phyloP scores from a whole-genome alignment of 805 yeast species.

The Starmera caribaea region DNA sequence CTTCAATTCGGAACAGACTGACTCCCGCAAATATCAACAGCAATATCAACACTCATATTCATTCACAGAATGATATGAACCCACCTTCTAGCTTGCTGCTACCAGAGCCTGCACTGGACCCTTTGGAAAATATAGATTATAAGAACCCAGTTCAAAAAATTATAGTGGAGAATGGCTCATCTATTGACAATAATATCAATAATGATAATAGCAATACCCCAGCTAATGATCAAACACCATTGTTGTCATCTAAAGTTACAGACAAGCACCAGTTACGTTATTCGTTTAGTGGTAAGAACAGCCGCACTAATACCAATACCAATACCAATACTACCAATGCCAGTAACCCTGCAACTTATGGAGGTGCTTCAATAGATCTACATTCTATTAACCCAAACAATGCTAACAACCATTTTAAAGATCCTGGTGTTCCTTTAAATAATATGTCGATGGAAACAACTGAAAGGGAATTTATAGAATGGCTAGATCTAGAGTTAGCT shows the following conservation, averaged over 20 bases:
- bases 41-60: not conserved
- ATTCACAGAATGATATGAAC: constrained; percentile 1
- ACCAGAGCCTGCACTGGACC: constrained; percentile 9
- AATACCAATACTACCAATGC: not conserved
- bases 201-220: not conserved
- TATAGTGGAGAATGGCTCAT: not conserved
- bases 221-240: constrained; percentile 15
- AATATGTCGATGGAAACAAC: constrained; percentile 22
- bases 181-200: not conserved
- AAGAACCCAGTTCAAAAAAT: not conserved
- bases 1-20: constrained; percentile 5
- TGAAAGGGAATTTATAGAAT: constrained; percentile 41
- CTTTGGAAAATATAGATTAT: not conserved
- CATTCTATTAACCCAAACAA: not conserved
- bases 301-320: not conserved
- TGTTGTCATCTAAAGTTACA: constrained; percentile 3
- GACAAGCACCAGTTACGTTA: not conserved
- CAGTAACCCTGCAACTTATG: constrained; percentile 7
- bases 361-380: constrained; percentile 8
- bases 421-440: constrained; percentile 9
- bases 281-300: not conserved
- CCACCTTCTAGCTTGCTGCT: not conserved
- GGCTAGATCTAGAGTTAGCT: constrained; percentile 55
- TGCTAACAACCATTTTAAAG: not conserved
- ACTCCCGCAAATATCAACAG: constrained; percentile 1